These are phyloP conservation scores for Chlamydomonas sp. DNA, from an alignment of 139 green algal genomes.

Conservation along the genomic window DNA sequence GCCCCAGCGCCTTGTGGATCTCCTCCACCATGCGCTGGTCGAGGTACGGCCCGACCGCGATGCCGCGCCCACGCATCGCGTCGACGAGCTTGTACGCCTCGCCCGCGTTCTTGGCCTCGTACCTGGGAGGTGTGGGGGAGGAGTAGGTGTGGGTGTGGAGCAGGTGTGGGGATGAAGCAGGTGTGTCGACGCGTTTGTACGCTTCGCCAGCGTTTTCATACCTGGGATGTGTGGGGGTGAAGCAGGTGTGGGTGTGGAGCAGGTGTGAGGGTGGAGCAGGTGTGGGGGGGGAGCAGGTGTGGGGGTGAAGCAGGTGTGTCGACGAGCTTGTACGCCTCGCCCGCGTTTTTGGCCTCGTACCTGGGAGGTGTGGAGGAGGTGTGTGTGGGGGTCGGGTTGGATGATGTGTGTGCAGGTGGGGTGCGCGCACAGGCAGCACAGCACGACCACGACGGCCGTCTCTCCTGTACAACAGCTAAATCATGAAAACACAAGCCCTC, in stretches of 20 bases:
- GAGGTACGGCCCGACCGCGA: conserved; percentile 47
- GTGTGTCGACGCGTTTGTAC: conserved; percentile 35
- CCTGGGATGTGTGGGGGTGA: conserved; percentile 16
- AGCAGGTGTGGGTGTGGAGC: neutral
- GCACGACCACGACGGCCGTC: too few relatives aligned
- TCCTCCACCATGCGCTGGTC: conserved; percentile 45
- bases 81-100: conserved; percentile 43
- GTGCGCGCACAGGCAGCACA: neutral
- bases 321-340: conserved; percentile 38
- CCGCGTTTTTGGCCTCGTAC: conserved; percentile 30
- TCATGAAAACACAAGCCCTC: too few relatives aligned
- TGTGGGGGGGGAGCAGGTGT: neutral
- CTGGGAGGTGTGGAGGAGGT: neutral
- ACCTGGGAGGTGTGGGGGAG: conserved; percentile 4
- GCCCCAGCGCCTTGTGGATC: conserved; percentile 36
- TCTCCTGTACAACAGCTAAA: too few relatives aligned
- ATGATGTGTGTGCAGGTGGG: too few relatives aligned
- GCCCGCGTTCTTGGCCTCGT: conserved; percentile 28
- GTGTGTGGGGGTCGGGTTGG: neutral
- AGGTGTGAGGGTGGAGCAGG: too few relatives aligned
- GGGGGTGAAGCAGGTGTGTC: conserved; percentile 13
- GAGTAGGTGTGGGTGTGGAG: neutral
- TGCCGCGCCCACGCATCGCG: conserved; percentile 36
- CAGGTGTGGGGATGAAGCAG: too few relatives aligned
- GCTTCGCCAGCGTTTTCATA: conserved; percentile 30